Conservation (phyloP, 2,329 filamentous ascomycete species). For the Alternaria angustiovoidea region DNA sequence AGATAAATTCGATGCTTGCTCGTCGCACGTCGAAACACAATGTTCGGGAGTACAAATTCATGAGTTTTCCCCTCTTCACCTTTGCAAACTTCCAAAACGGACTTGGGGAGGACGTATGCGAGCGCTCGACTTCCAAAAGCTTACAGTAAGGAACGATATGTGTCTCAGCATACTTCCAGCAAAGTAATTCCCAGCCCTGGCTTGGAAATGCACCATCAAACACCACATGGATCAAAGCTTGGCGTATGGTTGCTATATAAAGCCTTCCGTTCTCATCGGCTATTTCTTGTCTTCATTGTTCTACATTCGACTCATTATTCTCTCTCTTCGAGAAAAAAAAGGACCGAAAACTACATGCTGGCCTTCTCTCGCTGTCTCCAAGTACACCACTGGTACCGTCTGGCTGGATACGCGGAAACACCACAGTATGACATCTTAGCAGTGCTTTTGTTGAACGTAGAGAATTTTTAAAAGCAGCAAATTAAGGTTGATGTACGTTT, state of each 20-base stretch:
- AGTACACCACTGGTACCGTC: background rate
- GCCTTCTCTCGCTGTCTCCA: background rate
- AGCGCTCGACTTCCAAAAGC: background rate
- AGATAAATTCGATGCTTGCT: too few species aligned
- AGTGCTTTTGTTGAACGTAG: background rate
- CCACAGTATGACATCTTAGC: too few species aligned
- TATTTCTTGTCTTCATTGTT: background rate
- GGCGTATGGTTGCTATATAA: background rate
- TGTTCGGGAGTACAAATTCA: rapidly evolving
- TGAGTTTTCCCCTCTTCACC: too few species aligned
- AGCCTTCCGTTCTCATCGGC: background rate
- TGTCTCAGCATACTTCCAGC: background rate
- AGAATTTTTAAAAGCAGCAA: background rate
- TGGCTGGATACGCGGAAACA: rapidly evolving
- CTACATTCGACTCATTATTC: background rate
- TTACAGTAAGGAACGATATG: background rate
- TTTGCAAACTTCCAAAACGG: too few species aligned
- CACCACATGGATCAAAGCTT: background rate
- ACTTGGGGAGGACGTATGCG: too few species aligned
- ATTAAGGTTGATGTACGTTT: rapidly evolving
- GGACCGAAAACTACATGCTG: too few species aligned
- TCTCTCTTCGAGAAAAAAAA: background rate
- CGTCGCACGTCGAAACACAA: rapidly evolving
- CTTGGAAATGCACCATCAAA: background rate
- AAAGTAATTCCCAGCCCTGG: rapidly evolving